Base-by-base conservation (phyloP, 805 yeast species). In the Spathaspora arborariae region DNA sequence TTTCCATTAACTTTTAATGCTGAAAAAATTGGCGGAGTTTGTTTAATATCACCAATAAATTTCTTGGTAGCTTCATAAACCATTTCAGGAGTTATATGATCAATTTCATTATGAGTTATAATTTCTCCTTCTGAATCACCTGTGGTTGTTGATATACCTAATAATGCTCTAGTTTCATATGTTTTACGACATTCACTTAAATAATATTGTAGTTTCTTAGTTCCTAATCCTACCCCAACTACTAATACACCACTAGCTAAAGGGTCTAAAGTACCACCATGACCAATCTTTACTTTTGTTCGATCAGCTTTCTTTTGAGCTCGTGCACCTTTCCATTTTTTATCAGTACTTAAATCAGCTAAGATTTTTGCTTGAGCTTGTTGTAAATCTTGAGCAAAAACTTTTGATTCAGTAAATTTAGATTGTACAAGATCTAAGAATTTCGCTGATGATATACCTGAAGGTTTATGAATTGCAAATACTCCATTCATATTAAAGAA, bases 181-280 rank as follows among this genome's bases (percentile, higher is more conserved):
- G 82, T 79, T 59, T 94, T 94, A 7, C 77, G 75, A 49, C 96
- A 84, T 24, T 84, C 85, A 24, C 81, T 81, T 18, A 92, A 72
- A 58, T 85, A 90, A 49, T 78, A 72, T 46, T 81, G 84, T 38
- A 94, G 70, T 59, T 78, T 72, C 62, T 92, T 95, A 2, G 99
- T 94, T 2, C 99, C 99, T 1, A 74, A 51, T 5, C 97, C 97
- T n/a, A 94, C 80, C 4, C 99, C 99, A 46, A 94, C 75, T 1
- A 95, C 92, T 37, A 88, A 64, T 1, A 92, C 91, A 9, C 99
- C 99, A n/a, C 90, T 82, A 0, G 99, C 99, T 38, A 88, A 67
- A 0, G 98, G 97, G 59, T 94, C 99, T 34, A 94, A 71, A 0
- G 99, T 94, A 8, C 99, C 99, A 16, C 99, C 99, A 64, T 94